phyloP scores from a whole-genome alignment of 805 yeast genomes.

The Clavispora phyllophila region DNA sequence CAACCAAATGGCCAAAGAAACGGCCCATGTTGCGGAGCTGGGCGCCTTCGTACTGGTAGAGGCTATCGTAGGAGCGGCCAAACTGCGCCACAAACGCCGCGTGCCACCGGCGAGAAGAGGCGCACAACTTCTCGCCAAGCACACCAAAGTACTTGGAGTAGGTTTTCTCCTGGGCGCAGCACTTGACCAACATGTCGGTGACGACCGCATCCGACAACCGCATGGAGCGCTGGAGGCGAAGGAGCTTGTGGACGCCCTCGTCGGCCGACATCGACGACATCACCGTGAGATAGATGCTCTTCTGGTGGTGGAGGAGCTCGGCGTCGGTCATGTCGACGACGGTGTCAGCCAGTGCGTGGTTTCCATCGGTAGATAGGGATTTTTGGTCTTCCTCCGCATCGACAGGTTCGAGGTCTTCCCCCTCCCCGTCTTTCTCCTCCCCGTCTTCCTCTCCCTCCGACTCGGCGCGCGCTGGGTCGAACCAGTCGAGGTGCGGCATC shows the following conservation, averaged over 20 bases:
- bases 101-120: conserved; percentile 52
- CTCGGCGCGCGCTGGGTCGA: conserved; percentile 13
- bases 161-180: conserved; percentile 81
- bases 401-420: background rate
- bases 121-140: conserved; percentile 61
- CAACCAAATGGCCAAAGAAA: conserved; percentile 80
- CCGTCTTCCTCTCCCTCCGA: conserved; percentile 25
- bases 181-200: conserved; percentile 68
- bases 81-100: conserved; percentile 50
- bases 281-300: conserved; percentile 71
- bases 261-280: conserved; percentile 90
- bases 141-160: conserved; percentile 83
- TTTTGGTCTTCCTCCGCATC: background rate
- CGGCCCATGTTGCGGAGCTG: conserved; percentile 75
- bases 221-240: conserved; percentile 35
- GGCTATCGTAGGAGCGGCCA: conserved; percentile 46
- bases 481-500: conserved; percentile 45
- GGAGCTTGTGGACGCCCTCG: conserved; percentile 85
- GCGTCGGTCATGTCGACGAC: conserved; percentile 68
- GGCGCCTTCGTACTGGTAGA: conserved; percentile 67
- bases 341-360: conserved; percentile 9
- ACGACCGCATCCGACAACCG: conserved; percentile 33
- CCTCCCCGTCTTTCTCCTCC: conserved; percentile 8
- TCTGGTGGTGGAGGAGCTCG: conserved; percentile 59
- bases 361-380: too few species aligned